Base-by-base conservation (phyloP, 805 yeast species). In the Blastobotrys terrestris region DNA sequence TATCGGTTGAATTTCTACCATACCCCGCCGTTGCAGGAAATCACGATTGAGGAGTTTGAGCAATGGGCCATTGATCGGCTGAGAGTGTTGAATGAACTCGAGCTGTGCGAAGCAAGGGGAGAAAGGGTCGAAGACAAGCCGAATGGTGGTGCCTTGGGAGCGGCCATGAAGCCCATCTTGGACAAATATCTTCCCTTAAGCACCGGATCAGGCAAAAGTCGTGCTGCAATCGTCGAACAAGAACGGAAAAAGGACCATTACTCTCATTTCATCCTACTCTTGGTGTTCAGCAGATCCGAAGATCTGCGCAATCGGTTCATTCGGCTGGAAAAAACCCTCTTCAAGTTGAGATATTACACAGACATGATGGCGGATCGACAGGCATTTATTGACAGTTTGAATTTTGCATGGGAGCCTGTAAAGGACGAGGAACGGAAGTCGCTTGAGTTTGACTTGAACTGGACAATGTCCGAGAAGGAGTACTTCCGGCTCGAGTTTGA, bases 11-110 rank as follows among this genome's bases (percentile, higher is more conserved):
- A 88, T 18, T 80, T 92, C 62, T 94, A 94, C 69, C 78, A 74
- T 21, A 58, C 72, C 3, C 94, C 96, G 8, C 98, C 98, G 0
- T 70, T 77, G 31, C 82, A 84, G 13, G 98, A 94, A 68, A 83
- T 94, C 61, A 88, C 97, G 0, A 69, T 94, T 15, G 97, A 91
- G 58, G 87, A 94, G 62, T 94, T 94, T 68, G 99, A 94, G 70
- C 76, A 77, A 3, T 94, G 97, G 97, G 98, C 98, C 3, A 84
- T 94, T 51, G 98, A 92, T 63, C 73, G 99, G 55, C 74, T 92
- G 57, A 83, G 85, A 63, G 80, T 94, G 6, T 74, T 94, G 54
- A 78, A 90, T 51, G 96, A 89, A 64, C 84, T 94, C 49, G 97
- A 92, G 63, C 16, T 88, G 1, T 80, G 86, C 57, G 63, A 77